Base-by-base conservation (phyloP, 2,329 filamentous ascomycete genomes). In the Cladophialophora yegresii region DNA sequence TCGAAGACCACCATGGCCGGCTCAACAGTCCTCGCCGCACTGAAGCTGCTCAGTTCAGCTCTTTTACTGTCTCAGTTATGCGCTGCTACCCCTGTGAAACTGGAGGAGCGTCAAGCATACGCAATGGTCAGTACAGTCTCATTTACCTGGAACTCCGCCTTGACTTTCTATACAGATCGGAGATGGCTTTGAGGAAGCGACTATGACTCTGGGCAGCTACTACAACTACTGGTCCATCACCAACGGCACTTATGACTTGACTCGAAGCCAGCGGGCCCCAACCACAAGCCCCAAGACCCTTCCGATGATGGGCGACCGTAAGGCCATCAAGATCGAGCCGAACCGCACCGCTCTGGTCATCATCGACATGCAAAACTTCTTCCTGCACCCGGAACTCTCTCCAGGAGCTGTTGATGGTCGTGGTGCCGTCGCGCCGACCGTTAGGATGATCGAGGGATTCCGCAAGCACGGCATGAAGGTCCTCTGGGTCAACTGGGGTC, bases 401-500 rank as follows among this genome's bases (percentile, higher is more conserved):
- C 36, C 79, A 78, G 65, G 76, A 74, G 30, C 74, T 72, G 69
- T 82, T 72, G 16, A 73, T 72, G 75, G 80, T 66, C 68, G 82
- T 75, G 57, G 74, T 67, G 72, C 82, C 70, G 56, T 77, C 68
- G 62, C 75, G 49, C 72, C 73, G 0, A 75, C 73, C 0, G 66
- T 75, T 26, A 72, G 74, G 55, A 73, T 75, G 7, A 77, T 81
- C 26, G 78, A 78, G 6, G 78, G 77, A 40, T 84, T 82, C 54
- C 75, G 83, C 53, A 75, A 78, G 60, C 75, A 77, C 16, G 82
- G 79, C 1, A 79, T 86, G 61, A 70, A 77, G 70, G 66, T 84
- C 12, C 72, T 84, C 13, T 84, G 82, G 81, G 75, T 84, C 47
- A 85, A 83, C 69, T 87, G 84, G 84, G 84, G 83, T 2, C 74